Conservation (phyloP, 2,329 filamentous ascomycete species). For the Clonostachys sp. region DNA sequence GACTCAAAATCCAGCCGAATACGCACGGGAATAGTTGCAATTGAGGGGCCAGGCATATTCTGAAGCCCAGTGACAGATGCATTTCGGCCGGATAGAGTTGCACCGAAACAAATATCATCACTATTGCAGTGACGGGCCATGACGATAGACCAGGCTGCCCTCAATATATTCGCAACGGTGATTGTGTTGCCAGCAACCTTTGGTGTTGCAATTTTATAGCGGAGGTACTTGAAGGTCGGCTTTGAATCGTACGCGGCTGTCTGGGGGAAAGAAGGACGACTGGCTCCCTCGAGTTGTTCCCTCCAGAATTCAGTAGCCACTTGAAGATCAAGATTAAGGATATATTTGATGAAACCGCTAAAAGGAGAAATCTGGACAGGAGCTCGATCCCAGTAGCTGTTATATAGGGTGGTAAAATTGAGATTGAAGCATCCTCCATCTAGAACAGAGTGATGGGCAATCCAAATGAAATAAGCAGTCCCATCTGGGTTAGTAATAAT, state of each 20-base stretch:
- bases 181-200: constrained; percentile 1
- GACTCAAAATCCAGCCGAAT: constrained; percentile 2
- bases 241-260: background rate
- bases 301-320: constrained; percentile 5
- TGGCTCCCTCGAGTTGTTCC: background rate
- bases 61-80: constrained; percentile 11
- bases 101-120: constrained; percentile 13
- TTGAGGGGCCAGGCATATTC: constrained; percentile 10
- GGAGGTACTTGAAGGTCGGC: background rate
- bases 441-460: constrained; percentile 4
- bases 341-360: constrained; percentile 5
- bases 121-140: constrained; percentile 7
- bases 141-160: constrained; percentile 19
- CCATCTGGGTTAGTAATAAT: background rate
- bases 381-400: background rate
- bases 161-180: constrained; percentile 10
- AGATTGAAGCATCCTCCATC: constrained; percentile 1
- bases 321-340: constrained; percentile 1
- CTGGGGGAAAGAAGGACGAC: background rate
- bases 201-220: background rate
- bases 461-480: background rate
- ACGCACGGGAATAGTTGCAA: constrained; percentile 10
- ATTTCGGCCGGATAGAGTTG: constrained; percentile 13
- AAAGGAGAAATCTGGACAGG: background rate
- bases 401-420: constrained; percentile 1